phyloP scores from a whole-genome alignment of 208 protist genomes.

The Leishmania major region DNA sequence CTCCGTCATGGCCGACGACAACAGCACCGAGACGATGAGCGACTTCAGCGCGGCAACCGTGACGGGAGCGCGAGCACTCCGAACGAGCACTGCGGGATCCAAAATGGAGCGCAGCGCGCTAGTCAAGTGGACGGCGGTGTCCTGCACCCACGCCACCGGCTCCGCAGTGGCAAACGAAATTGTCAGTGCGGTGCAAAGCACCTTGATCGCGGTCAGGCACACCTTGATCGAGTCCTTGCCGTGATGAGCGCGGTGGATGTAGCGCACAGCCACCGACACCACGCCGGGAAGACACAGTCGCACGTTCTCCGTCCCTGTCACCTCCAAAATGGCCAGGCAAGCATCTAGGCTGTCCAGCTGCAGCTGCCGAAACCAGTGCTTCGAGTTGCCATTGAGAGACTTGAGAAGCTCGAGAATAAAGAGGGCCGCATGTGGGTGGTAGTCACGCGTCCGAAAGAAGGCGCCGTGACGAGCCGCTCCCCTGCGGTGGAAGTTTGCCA shows the following conservation, averaged over 20 bases:
- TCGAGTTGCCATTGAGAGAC: conserved; percentile 68
- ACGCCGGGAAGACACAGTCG: conserved; percentile 79
- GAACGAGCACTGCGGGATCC: conserved; percentile 28
- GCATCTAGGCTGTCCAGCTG: conserved; percentile 66
- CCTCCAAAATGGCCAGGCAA: conserved; percentile 59
- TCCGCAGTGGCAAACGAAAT: conserved; percentile 25
- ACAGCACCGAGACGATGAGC: conserved; percentile 36
- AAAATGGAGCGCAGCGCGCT: conserved; percentile 35
- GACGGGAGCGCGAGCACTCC: conserved; percentile 16
- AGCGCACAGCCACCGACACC: conserved; percentile 68
- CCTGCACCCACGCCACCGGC: conserved; percentile 35
- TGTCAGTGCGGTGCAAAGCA: conserved; percentile 41
- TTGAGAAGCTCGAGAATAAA: conserved; percentile 86
- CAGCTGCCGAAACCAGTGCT: conserved; percentile 78
- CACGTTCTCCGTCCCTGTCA: conserved; percentile 56
- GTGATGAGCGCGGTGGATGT: conserved; percentile 65
- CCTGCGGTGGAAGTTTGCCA: conserved; percentile 58
- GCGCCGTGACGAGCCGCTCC: conserved; percentile 27
- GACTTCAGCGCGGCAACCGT: conserved; percentile 31
- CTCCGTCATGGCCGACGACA: conserved; percentile 29
- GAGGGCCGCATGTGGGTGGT: conserved; percentile 77
- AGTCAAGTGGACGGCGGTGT: conserved; percentile 35
- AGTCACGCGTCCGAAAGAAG: conserved; percentile 52
- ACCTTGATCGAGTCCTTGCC: conserved; percentile 73
- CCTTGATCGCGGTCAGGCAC: conserved; percentile 46